A percentile compares a stretch with the other conserved stretches of the same genome.
Evolutionary conservation across 352 stramenopile species (phyloP).

Genomic region (Phytophthora chlamydospora): DNA sequence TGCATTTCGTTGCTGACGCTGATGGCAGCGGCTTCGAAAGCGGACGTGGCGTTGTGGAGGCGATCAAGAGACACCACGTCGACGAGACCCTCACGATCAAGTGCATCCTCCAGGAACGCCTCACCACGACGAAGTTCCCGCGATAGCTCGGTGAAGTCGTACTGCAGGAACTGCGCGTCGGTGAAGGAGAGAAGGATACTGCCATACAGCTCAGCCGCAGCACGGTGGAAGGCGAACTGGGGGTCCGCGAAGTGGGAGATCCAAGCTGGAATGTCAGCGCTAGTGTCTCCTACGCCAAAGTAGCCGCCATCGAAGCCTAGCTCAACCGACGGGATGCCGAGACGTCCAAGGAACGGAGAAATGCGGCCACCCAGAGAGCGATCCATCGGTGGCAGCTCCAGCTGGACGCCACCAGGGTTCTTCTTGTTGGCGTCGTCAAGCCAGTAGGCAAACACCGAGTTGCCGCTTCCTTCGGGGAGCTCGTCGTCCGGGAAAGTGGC

Average conservation of each 20-base stretch:
- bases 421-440: constrained; percentile 55
- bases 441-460: constrained; percentile 80
- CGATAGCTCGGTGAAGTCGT: constrained; percentile 84
- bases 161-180: constrained; percentile 83
- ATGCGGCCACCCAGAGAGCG: constrained; percentile 55
- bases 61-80: constrained; percentile 49
- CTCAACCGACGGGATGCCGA: constrained; percentile 80
- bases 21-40: constrained; percentile 68
- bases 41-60: constrained; percentile 59
- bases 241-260: constrained; percentile 81
- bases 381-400: constrained; percentile 61
- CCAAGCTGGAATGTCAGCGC: constrained; percentile 75
- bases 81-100: constrained; percentile 42
- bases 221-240: constrained; percentile 73
- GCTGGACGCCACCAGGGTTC: constrained; percentile 21
- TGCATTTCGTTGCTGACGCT: constrained; percentile 61
- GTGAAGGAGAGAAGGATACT: constrained; percentile 80
- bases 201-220: constrained; percentile 79
- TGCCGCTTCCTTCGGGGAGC: constrained; percentile 52
- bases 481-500: constrained; percentile 71
- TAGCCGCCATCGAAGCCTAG: constrained; percentile 75
- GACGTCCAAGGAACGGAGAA: constrained; percentile 70
- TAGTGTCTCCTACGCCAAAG: constrained; percentile 62
- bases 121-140: constrained; percentile 73
- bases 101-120: constrained; percentile 51